Evolutionary conservation across 1,284 basidiomycete genomes (phyloP).

Genomic region (Trichosporon coremiiforme): DNA sequence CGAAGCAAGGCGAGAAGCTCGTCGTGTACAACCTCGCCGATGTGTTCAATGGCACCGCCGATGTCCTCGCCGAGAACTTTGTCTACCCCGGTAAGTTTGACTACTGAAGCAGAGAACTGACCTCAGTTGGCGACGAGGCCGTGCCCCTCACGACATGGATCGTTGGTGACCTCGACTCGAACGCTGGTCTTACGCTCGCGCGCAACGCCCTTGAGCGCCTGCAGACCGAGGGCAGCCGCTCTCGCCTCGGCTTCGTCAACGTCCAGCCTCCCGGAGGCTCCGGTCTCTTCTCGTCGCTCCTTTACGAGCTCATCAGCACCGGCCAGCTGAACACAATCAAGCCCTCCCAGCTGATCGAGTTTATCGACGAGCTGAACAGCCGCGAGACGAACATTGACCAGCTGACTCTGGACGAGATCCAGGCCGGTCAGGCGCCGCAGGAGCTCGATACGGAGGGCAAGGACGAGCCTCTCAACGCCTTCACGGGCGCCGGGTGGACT

Average conservation of each 20-base stretch:
- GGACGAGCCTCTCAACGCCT: constrained; percentile 24
- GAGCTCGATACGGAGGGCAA: not conserved
- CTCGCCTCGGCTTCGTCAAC: constrained; percentile 57
- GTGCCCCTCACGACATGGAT: constrained; percentile 64
- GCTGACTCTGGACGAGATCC: constrained; percentile 29
- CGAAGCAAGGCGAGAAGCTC: constrained; percentile 40
- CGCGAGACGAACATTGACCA: constrained; percentile 30
- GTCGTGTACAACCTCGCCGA: constrained; percentile 40
- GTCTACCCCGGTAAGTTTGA: constrained; percentile 64
- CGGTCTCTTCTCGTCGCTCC: constrained; percentile 43
- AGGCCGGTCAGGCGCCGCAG: constrained; percentile 14
- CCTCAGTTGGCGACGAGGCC: constrained; percentile 29
- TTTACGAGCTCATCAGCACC: constrained; percentile 46
- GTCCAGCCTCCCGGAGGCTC: constrained; percentile 22
- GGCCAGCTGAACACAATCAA: constrained; percentile 34
- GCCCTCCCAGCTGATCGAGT: constrained; percentile 42
- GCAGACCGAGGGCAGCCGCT: constrained; percentile 37
- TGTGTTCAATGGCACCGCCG: constrained; percentile 39
- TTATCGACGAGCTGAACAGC: constrained; percentile 43
- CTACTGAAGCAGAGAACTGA: constrained; percentile 29
- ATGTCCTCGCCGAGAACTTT: constrained; percentile 58
- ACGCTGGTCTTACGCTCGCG: constrained; percentile 63
- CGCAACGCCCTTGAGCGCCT: constrained; percentile 67
- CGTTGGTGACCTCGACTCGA: constrained; percentile 75
- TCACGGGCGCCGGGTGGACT: constrained; percentile 36